These are phyloP conservation scores for Epithemia pelagica DNA, from an alignment of 108 stramenopile genomes.

Conservation along the genomic window DNA sequence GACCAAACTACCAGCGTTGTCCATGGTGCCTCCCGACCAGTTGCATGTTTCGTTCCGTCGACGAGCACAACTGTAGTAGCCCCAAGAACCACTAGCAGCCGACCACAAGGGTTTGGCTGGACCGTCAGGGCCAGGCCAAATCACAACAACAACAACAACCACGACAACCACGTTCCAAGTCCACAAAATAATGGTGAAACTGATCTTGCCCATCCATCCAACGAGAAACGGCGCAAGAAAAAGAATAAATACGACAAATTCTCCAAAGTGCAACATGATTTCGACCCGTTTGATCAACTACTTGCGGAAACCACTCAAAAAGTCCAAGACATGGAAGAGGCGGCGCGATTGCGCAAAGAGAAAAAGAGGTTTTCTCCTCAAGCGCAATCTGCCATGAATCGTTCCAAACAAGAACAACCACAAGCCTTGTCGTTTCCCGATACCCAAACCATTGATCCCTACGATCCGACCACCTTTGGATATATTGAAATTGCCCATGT, in stretches of 20 bases:
- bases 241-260: constrained; percentile 78
- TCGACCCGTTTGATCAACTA: constrained; percentile 59
- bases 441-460: constrained; percentile 64
- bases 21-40: too few species aligned
- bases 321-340: constrained; percentile 37
- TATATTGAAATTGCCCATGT: constrained; percentile 75
- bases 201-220: too few species aligned
- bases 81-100: too few species aligned
- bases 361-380: constrained; percentile 8
- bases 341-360: constrained; percentile 6
- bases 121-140: too few species aligned
- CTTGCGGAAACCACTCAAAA: constrained; percentile 48
- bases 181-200: too few species aligned
- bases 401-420: neutral
- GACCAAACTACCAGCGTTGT: too few species aligned
- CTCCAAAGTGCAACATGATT: constrained; percentile 40
- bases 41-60: too few species aligned
- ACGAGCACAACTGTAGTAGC: too few species aligned
- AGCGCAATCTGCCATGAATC: neutral
- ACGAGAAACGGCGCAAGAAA: constrained; percentile 24
- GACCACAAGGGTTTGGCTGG: too few species aligned
- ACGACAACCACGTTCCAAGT: too few species aligned
- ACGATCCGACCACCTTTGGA: constrained; percentile 84
- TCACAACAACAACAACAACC: too few species aligned
- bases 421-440: constrained; percentile 53